Conservation (phyloP, 1,284 basidiomycete species). For the Mrakiaceae sp. region DNA sequence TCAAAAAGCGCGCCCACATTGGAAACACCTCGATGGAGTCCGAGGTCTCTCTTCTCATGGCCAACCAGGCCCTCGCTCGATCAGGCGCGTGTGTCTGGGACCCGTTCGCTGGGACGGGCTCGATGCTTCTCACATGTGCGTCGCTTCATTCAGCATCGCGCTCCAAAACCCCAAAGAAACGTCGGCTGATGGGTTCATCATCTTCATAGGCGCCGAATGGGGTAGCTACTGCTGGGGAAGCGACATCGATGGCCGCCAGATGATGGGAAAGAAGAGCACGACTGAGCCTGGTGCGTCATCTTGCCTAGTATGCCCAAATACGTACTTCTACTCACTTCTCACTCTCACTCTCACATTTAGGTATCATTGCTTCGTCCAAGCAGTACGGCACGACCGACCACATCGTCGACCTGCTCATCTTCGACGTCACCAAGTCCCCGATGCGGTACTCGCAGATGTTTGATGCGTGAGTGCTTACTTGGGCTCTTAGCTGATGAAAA, state of each 20-base stretch:
- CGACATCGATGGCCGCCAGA: slow-evolving; percentile 94
- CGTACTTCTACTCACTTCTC: slow-evolving; percentile 14
- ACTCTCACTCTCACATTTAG: slow-evolving; percentile 37
- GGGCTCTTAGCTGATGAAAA: too few relatives aligned
- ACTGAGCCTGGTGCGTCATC: background rate
- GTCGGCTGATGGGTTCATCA: background rate
- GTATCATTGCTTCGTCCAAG: slow-evolving; percentile 64
- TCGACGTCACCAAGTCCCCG: slow-evolving; percentile 78
- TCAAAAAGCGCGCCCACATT: slow-evolving; percentile 61
- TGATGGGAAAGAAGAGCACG: slow-evolving; percentile 63
- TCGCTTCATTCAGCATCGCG: slow-evolving; percentile 32
- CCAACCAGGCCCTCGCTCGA: slow-evolving; percentile 75
- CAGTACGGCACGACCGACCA: slow-evolving; percentile 71
- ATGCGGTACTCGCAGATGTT: slow-evolving; percentile 80
- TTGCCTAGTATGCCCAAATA: background rate
- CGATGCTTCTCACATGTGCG: slow-evolving; percentile 66
- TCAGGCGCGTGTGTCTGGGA: slow-evolving; percentile 89
- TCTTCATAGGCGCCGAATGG: slow-evolving; percentile 64
- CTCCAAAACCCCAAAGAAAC: background rate
- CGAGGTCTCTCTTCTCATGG: slow-evolving; percentile 88
- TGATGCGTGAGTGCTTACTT: slow-evolving; percentile 58
- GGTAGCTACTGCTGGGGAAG: slow-evolving; percentile 82
- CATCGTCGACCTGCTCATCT: slow-evolving; percentile 76
- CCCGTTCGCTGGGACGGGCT: slow-evolving; percentile 93
- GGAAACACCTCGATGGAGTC: slow-evolving; percentile 97